Conservation (phyloP, 352 stramenopile genomes). For the Phytophthora cajani region DNA sequence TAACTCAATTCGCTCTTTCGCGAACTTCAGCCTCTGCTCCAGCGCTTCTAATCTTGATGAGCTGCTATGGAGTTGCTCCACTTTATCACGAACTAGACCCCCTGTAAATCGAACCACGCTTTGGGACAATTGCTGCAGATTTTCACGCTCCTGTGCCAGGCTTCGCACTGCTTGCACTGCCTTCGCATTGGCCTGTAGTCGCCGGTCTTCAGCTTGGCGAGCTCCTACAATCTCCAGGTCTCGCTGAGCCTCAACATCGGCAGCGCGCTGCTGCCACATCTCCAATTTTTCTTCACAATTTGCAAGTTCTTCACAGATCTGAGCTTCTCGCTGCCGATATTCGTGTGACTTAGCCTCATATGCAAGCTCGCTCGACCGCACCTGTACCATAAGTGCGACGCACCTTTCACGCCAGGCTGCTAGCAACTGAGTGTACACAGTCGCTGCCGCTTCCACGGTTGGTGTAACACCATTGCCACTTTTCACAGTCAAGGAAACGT, state of each 20-base stretch:
- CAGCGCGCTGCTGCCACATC: slow-evolving; percentile 58
- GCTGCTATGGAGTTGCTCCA: slow-evolving; percentile 47
- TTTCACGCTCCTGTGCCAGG: slow-evolving; percentile 58
- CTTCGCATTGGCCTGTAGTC: slow-evolving; percentile 46
- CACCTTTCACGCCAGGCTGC: slow-evolving; percentile 65
- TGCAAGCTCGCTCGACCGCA: slow-evolving; percentile 46
- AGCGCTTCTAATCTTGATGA: slow-evolving; percentile 44
- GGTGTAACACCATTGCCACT: slow-evolving; percentile 4
- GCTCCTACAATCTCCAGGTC: slow-evolving; percentile 54
- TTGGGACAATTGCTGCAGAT: slow-evolving; percentile 50
- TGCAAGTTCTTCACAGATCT: slow-evolving; percentile 16
- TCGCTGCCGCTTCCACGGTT: slow-evolving; percentile 16
- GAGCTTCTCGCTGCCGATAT: slow-evolving; percentile 11
- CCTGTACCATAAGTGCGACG: slow-evolving; percentile 64
- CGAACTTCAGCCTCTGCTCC: slow-evolving; percentile 43
- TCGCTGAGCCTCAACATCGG: slow-evolving; percentile 66
- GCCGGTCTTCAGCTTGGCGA: slow-evolving; percentile 34
- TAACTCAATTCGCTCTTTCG: slow-evolving; percentile 51
- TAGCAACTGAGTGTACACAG: slow-evolving; percentile 26
- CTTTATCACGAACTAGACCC: slow-evolving; percentile 51
- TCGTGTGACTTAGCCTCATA: slow-evolving; percentile 13
- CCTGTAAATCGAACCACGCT: slow-evolving; percentile 56
- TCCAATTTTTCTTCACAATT: slow-evolving; percentile 43
- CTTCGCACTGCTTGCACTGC: slow-evolving; percentile 52
- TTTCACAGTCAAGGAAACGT: slow-evolving; percentile 6